Evolutionary conservation across 2,329 filamentous ascomycete genomes (phyloP).

Genomic region (Cadophora malorum): DNA sequence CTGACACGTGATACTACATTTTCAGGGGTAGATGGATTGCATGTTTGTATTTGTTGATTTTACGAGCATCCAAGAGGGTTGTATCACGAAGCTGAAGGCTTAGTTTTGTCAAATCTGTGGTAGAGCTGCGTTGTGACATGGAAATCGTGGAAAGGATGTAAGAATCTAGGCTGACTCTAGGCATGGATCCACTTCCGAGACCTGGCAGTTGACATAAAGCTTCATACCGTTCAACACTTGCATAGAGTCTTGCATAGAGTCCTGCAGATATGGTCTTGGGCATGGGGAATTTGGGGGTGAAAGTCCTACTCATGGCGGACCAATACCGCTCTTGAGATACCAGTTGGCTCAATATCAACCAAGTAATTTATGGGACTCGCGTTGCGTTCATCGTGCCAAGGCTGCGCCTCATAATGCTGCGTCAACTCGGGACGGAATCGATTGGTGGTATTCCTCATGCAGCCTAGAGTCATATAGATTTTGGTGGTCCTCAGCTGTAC

Average conservation of each 20-base stretch:
- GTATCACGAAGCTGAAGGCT: slow-evolving; percentile 21
- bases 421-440: slow-evolving; percentile 12
- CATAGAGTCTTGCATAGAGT: slow-evolving; percentile 9
- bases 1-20: slow-evolving; percentile 24
- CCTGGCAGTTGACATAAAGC: slow-evolving; percentile 14
- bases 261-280: slow-evolving; percentile 18
- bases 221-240: not conserved
- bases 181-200: not conserved
- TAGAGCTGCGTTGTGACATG: slow-evolving; percentile 20
- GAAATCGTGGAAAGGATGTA: not conserved
- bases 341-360: slow-evolving; percentile 12
- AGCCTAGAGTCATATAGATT: slow-evolving; percentile 18
- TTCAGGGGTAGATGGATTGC: slow-evolving; percentile 7
- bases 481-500: slow-evolving; percentile 29
- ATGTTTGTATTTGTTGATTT: slow-evolving; percentile 18
- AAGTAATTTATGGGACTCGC: slow-evolving; percentile 15
- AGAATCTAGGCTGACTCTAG: not conserved
- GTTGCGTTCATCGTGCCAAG: slow-evolving; percentile 13
- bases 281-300: not conserved
- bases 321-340: not conserved
- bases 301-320: not conserved
- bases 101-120: not conserved
- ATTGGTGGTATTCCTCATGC: slow-evolving; percentile 16
- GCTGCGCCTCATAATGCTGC: slow-evolving; percentile 22
- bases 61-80: slow-evolving; percentile 13